Evolutionary conservation across 2,329 filamentous ascomycete genomes (phyloP).

Genomic region (Fusarium verrucosum): DNA sequence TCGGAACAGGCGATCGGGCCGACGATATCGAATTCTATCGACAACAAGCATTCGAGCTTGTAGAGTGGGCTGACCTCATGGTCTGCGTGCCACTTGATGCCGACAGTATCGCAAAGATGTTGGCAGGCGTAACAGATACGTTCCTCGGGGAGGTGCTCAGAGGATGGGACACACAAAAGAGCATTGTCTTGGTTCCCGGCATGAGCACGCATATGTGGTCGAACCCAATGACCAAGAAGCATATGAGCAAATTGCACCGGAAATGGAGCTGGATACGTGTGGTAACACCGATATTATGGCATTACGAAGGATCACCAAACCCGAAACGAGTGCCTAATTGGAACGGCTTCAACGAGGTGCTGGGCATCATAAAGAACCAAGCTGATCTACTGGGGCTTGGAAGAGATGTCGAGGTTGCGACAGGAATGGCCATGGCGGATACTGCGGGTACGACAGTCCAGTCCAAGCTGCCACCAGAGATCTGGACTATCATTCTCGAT

Average conservation of each 20-base stretch:
- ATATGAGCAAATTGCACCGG: constrained; percentile 81
- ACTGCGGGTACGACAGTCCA: constrained; percentile 49
- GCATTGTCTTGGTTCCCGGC: constrained; percentile 83
- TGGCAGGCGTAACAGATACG: constrained; percentile 83
- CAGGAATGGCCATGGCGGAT: constrained; percentile 50
- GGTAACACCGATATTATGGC: constrained; percentile 83
- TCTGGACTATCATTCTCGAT: constrained; percentile 90
- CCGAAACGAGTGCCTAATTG: constrained; percentile 66
- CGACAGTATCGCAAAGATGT: constrained; percentile 86
- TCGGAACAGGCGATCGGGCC: constrained; percentile 47
- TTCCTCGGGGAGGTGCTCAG: constrained; percentile 82
- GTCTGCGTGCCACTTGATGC: constrained; percentile 87
- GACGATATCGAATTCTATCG: constrained; percentile 63
- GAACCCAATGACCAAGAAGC: constrained; percentile 87
- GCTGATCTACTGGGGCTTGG: constrained; percentile 78
- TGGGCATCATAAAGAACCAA: constrained; percentile 79
- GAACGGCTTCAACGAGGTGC: constrained; percentile 74
- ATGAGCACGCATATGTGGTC: constrained; percentile 93
- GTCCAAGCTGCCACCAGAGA: constrained; percentile 76
- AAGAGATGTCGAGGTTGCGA: constrained; percentile 70
- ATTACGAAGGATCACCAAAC: constrained; percentile 67
- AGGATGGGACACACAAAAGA: constrained; percentile 88
- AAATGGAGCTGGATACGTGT: constrained; percentile 91
- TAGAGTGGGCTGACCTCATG: constrained; percentile 88
- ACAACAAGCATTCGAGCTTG: constrained; percentile 70